Base-by-base conservation (phyloP, 495 filamentous ascomycete species). In the Rostrohypoxylon terebratum region DNA sequence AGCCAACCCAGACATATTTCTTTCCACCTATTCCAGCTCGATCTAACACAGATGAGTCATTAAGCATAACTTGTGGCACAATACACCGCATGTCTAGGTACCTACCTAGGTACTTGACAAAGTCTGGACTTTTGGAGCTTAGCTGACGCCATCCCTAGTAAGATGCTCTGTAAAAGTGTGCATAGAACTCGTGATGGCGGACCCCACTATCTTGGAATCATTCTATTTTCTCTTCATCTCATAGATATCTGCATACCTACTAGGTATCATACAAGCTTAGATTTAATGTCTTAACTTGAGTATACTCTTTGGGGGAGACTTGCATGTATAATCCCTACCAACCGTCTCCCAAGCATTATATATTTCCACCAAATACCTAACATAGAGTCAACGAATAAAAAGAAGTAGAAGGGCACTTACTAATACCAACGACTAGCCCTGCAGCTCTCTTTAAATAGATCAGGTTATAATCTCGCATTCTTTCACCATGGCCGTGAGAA, bases 121-220 rank as follows among this genome's bases (percentile, higher is more conserved):
- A 31, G 13, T 28, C 64, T 47, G 21, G 34, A 21, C 13, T 10
- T 20, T 62, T 47, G 21, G 23, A 21, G 13, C 21, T 20, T 62
- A 20, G 66, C 66, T 69, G 66, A 69, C 66, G 59, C 66, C 66
- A 69, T 55, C 48, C 51, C 18, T 5, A 45, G 20, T 50, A 25
- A 55, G 33, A 64, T 33, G 44, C 9, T 40, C 3, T 18, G 28
- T 48, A 34, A 34, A 54, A 45, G 57, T 44, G 38, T 18, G n/a
- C n/a, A n/a, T n/a, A 44, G 38, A 23, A 45, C 36, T 25, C 42
- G 14, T 54, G 20, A 54, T 18, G 16, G 14, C 31, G 57, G 21
- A 31, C 20, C 38, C 4, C 57, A 14, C 25, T 21, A 51, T 11
- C 13, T 1, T 44, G 4, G 47, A 53, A 13, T 16, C 16, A n/a